phyloP scores from a whole-genome alignment of 2,329 filamentous ascomycete species.

The Akanthomyces dipterigenus region DNA sequence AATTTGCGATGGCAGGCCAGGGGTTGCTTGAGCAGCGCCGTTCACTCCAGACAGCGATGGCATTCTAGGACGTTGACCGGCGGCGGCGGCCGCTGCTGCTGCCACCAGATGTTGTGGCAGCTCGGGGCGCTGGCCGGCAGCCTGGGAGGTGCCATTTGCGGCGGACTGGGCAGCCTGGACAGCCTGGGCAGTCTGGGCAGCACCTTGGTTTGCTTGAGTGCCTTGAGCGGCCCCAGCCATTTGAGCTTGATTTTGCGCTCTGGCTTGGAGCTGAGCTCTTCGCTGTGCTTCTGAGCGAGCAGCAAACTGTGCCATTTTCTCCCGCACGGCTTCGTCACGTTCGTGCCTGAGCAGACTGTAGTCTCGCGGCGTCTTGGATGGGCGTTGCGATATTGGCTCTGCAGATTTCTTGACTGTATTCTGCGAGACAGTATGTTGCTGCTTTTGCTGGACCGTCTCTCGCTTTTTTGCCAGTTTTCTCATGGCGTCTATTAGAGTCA shows the following conservation, averaged over 20 bases:
- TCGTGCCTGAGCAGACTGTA: conserved; percentile 88
- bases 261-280: conserved; percentile 42
- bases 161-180: conserved; percentile 18
- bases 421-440: conserved; percentile 73
- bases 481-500: conserved; percentile 90
- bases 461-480: conserved; percentile 91
- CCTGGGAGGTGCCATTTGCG: conserved; percentile 23
- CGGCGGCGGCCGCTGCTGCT: conserved; percentile 33
- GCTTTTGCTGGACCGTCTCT: conserved; percentile 78
- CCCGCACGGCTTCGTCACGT: conserved; percentile 63
- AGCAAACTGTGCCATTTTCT: conserved; percentile 49
- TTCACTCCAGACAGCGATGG: conserved; percentile 36
- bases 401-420: conserved; percentile 77
- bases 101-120: conserved; percentile 39
- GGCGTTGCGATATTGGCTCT: conserved; percentile 48
- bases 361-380: conserved; percentile 73
- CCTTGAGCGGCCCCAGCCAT: conserved; percentile 21
- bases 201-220: neutral
- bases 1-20: conserved; percentile 35
- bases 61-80: conserved; percentile 45
- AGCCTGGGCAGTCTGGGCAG: conserved; percentile 17
- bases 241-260: conserved; percentile 40
- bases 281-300: conserved; percentile 55
- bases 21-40: conserved; percentile 23
- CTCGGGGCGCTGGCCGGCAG: conserved; percentile 31